Conservation (phyloP, 208 protist species). For the Leishmania aethiopica region DNA sequence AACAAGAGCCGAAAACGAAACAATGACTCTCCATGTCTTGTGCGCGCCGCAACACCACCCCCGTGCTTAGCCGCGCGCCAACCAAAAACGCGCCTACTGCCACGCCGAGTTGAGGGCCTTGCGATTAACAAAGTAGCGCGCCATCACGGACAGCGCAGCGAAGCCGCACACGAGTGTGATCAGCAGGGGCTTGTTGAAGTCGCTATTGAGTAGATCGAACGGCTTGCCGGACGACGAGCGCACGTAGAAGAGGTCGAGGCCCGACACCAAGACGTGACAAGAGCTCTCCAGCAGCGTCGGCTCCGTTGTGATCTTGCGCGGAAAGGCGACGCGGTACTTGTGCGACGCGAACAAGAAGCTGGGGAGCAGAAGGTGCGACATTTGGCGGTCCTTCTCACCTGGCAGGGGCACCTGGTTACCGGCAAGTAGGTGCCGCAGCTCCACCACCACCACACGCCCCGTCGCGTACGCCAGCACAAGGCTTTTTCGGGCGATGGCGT, state of each 20-base stretch:
- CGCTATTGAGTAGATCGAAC: slow-evolving; percentile 92
- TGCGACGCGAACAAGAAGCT: slow-evolving; percentile 65
- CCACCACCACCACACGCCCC: slow-evolving; percentile 74
- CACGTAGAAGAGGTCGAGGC: slow-evolving; percentile 92
- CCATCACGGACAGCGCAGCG: slow-evolving; percentile 58
- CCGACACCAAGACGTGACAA: slow-evolving; percentile 80
- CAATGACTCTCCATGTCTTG: not conserved
- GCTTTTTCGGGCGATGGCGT: slow-evolving; percentile 80
- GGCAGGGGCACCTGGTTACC: slow-evolving; percentile 69
- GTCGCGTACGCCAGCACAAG: slow-evolving; percentile 81
- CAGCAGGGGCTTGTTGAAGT: slow-evolving; percentile 90
- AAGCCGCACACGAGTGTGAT: slow-evolving; percentile 69
- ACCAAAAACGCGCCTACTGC: slow-evolving; percentile 40
- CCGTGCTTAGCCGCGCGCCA: not conserved
- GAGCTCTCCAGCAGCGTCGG: slow-evolving; percentile 89
- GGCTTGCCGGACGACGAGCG: slow-evolving; percentile 86
- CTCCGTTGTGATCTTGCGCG: slow-evolving; percentile 56
- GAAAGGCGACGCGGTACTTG: slow-evolving; percentile 65
- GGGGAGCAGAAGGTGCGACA: slow-evolving; percentile 76
- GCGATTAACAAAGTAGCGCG: slow-evolving; percentile 73
- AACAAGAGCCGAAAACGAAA: not conserved
- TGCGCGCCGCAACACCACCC: not conserved
- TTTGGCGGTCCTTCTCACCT: slow-evolving; percentile 39
- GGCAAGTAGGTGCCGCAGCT: slow-evolving; percentile 62
- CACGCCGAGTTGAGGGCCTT: slow-evolving; percentile 71